These are phyloP conservation scores for Suhomyces anneliseae DNA, from an alignment of 1,139 yeast genomes.

Conservation along the genomic window DNA sequence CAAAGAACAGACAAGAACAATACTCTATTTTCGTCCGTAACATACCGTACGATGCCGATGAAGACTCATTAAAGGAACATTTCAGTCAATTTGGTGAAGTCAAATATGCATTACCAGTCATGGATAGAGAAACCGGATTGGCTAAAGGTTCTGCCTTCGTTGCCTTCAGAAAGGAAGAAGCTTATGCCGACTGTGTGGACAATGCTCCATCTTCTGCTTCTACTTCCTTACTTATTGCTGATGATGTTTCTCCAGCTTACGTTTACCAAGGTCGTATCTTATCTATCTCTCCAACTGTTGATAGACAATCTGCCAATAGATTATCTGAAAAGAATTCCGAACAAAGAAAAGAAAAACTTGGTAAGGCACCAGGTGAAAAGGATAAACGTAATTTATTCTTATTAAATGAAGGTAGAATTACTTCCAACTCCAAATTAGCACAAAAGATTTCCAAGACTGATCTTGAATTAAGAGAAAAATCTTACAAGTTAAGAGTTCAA, in stretches of 20 bases:
- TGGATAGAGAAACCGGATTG: constrained; percentile 79
- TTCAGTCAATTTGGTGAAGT: constrained; percentile 84
- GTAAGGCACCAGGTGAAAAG: constrained; percentile 75
- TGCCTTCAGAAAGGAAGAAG: constrained; percentile 66
- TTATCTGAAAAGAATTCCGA: constrained; percentile 73
- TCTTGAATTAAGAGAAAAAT: constrained; percentile 83
- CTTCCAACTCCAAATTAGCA: constrained; percentile 78
- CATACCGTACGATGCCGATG: constrained; percentile 91
- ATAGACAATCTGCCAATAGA: constrained; percentile 77
- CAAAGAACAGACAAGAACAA: constrained; percentile 65
- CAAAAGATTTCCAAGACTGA: constrained; percentile 67
- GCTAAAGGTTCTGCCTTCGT: constrained; percentile 96
- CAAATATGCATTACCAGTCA: constrained; percentile 89
- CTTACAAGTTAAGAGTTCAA: constrained; percentile 81
- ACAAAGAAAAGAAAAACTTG: constrained; percentile 72
- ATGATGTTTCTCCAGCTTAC: constrained; percentile 84
- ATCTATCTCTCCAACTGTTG: constrained; percentile 81
- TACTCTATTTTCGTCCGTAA: constrained; percentile 82
- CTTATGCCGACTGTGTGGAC: constrained; percentile 66
- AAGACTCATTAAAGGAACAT: constrained; percentile 73
- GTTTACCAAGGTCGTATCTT: constrained; percentile 92
- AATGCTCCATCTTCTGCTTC: constrained; percentile 79
- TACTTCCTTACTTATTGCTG: constrained; percentile 82
- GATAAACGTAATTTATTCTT: constrained; percentile 85
- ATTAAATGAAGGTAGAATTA: constrained; percentile 91